Percentiles rank a stretch among this genome's conserved stretches.
Conservation (phyloP, 768 basidiomycete genomes). For the Podaxis rugospora region DNA sequence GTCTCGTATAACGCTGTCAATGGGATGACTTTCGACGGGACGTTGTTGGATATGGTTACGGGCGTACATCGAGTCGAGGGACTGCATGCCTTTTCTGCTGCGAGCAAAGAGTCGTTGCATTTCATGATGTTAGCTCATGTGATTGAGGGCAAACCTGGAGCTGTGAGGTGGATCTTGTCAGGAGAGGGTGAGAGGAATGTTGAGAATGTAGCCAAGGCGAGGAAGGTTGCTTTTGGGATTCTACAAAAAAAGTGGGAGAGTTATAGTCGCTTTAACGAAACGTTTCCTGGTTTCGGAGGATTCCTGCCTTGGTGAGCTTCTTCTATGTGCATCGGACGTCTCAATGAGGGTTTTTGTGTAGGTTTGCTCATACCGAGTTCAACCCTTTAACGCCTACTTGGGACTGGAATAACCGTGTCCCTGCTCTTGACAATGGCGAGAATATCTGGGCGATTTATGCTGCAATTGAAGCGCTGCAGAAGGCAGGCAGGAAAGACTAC, state of each 20-base stretch:
- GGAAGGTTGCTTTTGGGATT: conserved; percentile 16
- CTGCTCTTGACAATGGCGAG: conserved; percentile 22
- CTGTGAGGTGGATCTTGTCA: conserved; percentile 19
- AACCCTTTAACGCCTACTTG: conserved; percentile 17
- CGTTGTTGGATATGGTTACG: conserved; percentile 16
- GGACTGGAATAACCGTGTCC: conserved; percentile 22
- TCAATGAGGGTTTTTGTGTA: neutral
- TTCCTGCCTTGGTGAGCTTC: conserved; percentile 19
- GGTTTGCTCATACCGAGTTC: conserved; percentile 17
- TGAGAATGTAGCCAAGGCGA: conserved; percentile 14
- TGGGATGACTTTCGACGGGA: conserved; percentile 23
- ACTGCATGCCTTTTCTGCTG: conserved; percentile 20
- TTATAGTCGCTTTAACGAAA: conserved; percentile 17
- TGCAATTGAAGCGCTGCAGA: conserved; percentile 16
- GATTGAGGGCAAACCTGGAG: conserved; percentile 16
- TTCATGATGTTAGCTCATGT: conserved; percentile 21
- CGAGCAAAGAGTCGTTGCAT: conserved; percentile 22
- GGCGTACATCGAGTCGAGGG: conserved; percentile 17
- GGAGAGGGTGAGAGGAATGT: conserved; percentile 10
- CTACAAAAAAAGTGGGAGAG: conserved; percentile 17
- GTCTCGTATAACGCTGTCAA: conserved; percentile 21
- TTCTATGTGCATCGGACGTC: neutral
- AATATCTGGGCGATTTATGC: conserved; percentile 22
- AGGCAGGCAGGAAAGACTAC: conserved; percentile 11
- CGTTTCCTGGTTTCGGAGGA: conserved; percentile 23